phyloP scores from a whole-genome alignment of 441 rosid genomes.

The Syzygium syzygioides region DNA sequence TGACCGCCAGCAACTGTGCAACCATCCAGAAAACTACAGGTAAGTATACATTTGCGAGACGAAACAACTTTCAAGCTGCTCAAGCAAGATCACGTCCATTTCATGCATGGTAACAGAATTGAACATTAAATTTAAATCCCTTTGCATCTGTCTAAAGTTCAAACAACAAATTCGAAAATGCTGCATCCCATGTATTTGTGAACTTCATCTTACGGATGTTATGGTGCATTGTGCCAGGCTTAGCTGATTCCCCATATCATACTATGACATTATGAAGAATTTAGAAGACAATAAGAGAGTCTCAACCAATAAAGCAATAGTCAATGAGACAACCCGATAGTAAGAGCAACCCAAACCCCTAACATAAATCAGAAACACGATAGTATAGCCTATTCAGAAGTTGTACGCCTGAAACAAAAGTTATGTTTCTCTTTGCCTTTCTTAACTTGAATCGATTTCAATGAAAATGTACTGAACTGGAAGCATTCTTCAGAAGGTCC shows the following conservation, averaged over 20 bases:
- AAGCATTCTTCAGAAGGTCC: neutral
- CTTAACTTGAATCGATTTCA: neutral
- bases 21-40: neutral
- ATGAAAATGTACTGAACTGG: neutral
- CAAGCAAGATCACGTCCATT: neutral
- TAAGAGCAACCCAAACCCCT: neutral
- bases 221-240: neutral
- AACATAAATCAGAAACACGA: neutral
- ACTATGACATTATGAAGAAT: neutral
- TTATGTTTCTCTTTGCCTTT: neutral
- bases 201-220: neutral
- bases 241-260: neutral
- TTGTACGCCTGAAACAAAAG: neutral
- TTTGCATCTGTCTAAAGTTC: neutral
- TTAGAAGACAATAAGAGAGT: neutral
- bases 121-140: neutral
- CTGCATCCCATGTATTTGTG: neutral
- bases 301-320: neutral
- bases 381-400: neutral
- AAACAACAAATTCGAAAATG: neutral
- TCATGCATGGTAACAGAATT: neutral
- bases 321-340: neutral
- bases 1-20: conserved; percentile 77
- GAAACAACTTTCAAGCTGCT: neutral
- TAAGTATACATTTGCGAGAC: neutral